Base-by-base conservation (phyloP, 2,329 filamentous ascomycete genomes). In the Ophiognomonia clavigignenti-juglandacearum region DNA sequence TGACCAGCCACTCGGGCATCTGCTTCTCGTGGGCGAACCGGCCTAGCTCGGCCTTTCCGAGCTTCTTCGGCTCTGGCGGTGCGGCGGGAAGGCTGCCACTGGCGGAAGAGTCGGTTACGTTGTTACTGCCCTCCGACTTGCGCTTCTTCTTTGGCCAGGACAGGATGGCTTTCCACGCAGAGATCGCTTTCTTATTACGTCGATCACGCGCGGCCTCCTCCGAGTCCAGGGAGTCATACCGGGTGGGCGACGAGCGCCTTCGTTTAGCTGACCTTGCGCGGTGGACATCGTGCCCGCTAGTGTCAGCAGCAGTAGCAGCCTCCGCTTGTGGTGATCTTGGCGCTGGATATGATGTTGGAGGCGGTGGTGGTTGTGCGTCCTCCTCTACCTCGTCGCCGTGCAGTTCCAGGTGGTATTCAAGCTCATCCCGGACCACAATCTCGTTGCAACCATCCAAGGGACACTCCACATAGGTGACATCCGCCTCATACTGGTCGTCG, bases 1-100 rank as follows among this genome's bases (percentile, higher is more conserved):
- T 70, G 14, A 77, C 72, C 1, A 91, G 73, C 80, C 80, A 86
- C 8, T 71, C 66, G 0, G 87, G 87, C 87, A 91, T 91, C 54
- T 78, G 74, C 34, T 82, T 78, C 62, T 92, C 87, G 55, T 87
- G 72, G 1, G 85, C 85, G 64, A 86, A 82, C 22, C 80, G 80
- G 0, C 87, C 87, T 13, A 92, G 70, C 57, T 90, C 83, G 60
- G 73, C 67, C 73, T 77, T 75, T 63, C 75, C 54, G 5, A 58
- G 45, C 39, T 43, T 38, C 3, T 44, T 50, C 45, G 48, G 51
- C 42, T 26, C 31, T 13, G 45, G 43, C 16, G 46, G 16, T 16
- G n/a, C 35, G 24, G 18, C 45, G 7, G 48, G n/a, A 11, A 35
- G 22, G 36, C 42, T 23, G 20, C 36, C 39, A 40, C 37, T 24